A percentile compares a stretch with the other conserved stretches of the same genome.
phyloP scores from a whole-genome alignment of 371 early-diverging fungal species.

The Mucor sp. region DNA sequence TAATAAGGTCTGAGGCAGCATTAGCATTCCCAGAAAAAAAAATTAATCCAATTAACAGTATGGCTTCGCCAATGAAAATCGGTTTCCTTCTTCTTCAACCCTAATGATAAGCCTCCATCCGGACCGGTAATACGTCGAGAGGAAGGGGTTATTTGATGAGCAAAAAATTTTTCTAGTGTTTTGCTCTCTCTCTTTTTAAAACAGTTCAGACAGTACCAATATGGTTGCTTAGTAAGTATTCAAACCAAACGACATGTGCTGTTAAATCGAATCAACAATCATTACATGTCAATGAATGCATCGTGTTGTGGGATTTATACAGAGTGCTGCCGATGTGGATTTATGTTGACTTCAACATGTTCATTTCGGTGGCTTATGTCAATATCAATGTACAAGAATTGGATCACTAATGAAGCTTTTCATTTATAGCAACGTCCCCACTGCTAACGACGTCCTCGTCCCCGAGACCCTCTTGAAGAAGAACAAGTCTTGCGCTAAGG shows the following conservation, averaged over 20 bases:
- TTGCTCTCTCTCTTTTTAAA: conserved; percentile 33
- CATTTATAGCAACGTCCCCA: conserved; percentile 53
- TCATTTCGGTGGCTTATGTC: background rate
- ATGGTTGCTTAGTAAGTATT: conserved; percentile 42
- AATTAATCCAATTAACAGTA: background rate
- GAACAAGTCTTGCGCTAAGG: conserved; percentile 88
- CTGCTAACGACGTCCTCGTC: conserved; percentile 71
- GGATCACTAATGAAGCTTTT: background rate
- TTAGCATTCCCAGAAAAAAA: background rate
- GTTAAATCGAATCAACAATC: background rate
- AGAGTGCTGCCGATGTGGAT: background rate
- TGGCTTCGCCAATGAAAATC: background rate
- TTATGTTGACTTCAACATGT: background rate
- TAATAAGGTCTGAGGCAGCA: too few relatives aligned
- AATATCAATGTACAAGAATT: background rate
- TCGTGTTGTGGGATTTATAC: background rate
- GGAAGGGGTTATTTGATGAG: background rate
- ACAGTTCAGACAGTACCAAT: conserved; percentile 35
- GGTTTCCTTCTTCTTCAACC: background rate
- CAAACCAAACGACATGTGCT: background rate
- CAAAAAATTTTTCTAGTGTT: conserved; percentile 15
- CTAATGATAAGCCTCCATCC: background rate
- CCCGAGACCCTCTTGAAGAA: conserved; percentile 98
- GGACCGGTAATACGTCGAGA: background rate
- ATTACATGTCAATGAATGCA: background rate